Evolutionary conservation across 1,284 basidiomycete genomes (phyloP), one percentile per base, ranked within the genome.

Genomic region (Microbotryum silenes-acaulis): DNA sequence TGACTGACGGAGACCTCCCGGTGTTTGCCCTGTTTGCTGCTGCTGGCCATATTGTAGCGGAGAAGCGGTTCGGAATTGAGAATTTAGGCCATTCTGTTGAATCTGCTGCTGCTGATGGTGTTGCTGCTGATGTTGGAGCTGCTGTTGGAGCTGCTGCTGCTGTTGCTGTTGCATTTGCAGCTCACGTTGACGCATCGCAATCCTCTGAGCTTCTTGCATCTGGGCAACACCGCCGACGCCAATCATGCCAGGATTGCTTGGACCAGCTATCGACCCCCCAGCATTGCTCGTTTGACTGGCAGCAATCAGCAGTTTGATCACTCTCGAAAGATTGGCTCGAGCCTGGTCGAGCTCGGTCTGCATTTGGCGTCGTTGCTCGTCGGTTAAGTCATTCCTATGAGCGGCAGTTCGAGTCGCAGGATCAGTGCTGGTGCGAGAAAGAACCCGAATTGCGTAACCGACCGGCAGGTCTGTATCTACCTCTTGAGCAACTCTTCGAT

Each of bases 281-380:
- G 33, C 4, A n/a, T 31, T 8, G 51, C 33, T 29, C 46, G 44
- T 59, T 52, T 29, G 49, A 48, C 33, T 60, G 56, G 64, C 64
- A 0, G 64, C 62, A n/a, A 69, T 25, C 14, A 64, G 50, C 49
- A 62, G 61, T 50, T 66, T 66, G 56, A 69, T 45, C 50, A 69
- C 67, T 25, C 59, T 54, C 10, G 56, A 37, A 31, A 69, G 54
- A 51, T 67, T 60, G 9, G 54, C 31, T 20, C 60, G 49, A 10
- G 67, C 65, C 21, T 51, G 48, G 14, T 66, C 65, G 33, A 69
- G 56, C 42, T 69, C 65, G 50, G 42, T 21, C 52, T 65, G 64
- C 56, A 63, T 61, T 56, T 63, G 64, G 21, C 44, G 33, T 5
- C 66, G 50, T 44, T 66, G 66, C 29, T 54, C 57, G 45, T 47